Conservation (phyloP, 2,329 filamentous ascomycete genomes). For the Alternaria sp. region DNA sequence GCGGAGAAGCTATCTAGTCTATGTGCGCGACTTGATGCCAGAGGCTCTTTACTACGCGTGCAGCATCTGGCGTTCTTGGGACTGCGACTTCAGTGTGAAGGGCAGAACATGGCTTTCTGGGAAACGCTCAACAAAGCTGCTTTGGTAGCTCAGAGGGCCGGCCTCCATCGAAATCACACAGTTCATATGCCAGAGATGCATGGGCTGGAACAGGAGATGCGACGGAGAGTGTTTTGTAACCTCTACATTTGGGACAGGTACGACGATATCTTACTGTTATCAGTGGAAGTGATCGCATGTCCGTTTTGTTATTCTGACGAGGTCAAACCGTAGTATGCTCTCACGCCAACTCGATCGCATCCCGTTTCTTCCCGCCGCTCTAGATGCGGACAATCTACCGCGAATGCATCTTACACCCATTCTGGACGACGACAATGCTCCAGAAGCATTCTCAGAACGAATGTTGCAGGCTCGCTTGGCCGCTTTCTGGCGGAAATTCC, state of each 20-base stretch:
- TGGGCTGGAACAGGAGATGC: constrained; percentile 17
- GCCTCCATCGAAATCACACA: constrained; percentile 1
- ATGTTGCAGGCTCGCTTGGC: background rate
- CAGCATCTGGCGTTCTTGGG: background rate
- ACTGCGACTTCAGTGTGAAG: background rate
- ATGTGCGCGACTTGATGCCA: background rate
- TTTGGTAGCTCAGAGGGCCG: constrained; percentile 9
- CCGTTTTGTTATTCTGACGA: background rate
- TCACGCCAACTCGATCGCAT: background rate
- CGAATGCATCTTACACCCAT: background rate
- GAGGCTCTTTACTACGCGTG: background rate
- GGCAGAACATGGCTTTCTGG: constrained; percentile 12
- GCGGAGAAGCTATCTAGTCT: background rate
- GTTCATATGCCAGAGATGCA: constrained; percentile 4
- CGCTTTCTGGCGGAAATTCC: background rate
- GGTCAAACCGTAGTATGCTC: background rate
- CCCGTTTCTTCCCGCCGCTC: background rate
- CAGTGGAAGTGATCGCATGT: background rate
- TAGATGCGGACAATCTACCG: background rate
- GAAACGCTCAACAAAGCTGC: constrained; percentile 6
- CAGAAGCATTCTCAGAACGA: background rate
- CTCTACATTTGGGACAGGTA: constrained; percentile 20
- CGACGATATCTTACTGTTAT: background rate
- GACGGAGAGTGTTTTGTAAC: constrained; percentile 12
- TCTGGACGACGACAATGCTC: background rate